These are phyloP conservation scores for Medicago ruthenica DNA, from an alignment of 306 rosid genomes.

Conservation along the genomic window DNA sequence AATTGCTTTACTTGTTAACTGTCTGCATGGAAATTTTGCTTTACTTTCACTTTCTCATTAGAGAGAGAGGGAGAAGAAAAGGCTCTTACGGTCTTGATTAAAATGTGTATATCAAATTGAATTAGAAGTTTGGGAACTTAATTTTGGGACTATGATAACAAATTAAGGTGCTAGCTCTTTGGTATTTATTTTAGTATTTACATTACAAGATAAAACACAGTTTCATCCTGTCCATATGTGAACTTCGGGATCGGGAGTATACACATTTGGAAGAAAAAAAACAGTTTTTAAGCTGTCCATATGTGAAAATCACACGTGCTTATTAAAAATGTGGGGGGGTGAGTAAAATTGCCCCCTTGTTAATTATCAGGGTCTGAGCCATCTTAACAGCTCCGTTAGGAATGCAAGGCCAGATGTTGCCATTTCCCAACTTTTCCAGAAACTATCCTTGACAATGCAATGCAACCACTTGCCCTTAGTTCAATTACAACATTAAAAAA, in stretches of 20 bases:
- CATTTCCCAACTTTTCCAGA: not conserved
- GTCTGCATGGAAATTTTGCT: not conserved
- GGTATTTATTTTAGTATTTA: no score
- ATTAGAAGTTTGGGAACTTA: not conserved
- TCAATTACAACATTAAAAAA: not conserved
- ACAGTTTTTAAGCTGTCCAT: no score
- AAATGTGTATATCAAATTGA: not conserved
- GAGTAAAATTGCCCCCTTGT: no score
- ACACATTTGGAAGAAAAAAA: no score
- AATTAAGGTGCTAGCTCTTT: not conserved
- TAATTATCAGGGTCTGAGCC: not conserved
- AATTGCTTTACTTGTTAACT: not conserved
- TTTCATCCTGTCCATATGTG: no score
- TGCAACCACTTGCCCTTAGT: not conserved
- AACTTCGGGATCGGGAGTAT: no score
- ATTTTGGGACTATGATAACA: not conserved
- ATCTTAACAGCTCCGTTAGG: conserved; percentile 23
- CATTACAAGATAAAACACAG: not conserved
- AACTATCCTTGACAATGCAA: not conserved
- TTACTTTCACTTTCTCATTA: not conserved
- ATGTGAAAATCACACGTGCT: no score
- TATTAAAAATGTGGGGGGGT: no score
- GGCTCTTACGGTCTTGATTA: not conserved
- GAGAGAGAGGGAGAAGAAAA: not conserved
- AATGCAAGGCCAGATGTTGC: conserved; percentile 8